phyloP scores from a whole-genome alignment of 2,329 filamentous ascomycete genomes.

The Microdochium paspali region DNA sequence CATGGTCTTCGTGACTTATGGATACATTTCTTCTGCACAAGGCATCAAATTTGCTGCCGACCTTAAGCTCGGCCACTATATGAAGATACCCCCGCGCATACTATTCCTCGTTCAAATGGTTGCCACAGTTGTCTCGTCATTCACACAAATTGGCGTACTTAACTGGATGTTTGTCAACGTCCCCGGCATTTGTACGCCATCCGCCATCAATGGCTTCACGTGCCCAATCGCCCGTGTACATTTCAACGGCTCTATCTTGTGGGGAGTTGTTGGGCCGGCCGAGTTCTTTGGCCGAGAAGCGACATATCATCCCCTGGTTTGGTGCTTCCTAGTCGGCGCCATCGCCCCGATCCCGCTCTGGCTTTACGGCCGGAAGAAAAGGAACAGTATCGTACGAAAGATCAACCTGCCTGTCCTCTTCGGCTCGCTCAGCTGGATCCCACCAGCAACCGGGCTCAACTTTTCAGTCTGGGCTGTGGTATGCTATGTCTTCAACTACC shows the following conservation, averaged over 20 bases:
- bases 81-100: slow-evolving; percentile 76
- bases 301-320: slow-evolving; percentile 67
- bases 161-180: slow-evolving; percentile 87
- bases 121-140: slow-evolving; percentile 64
- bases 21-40: slow-evolving; percentile 81
- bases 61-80: slow-evolving; percentile 79
- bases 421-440: slow-evolving; percentile 77
- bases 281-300: slow-evolving; percentile 74
- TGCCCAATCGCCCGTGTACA: slow-evolving; percentile 82
- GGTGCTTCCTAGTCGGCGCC: slow-evolving; percentile 72
- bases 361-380: slow-evolving; percentile 53
- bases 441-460: slow-evolving; percentile 77
- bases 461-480: slow-evolving; percentile 82
- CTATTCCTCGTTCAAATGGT: slow-evolving; percentile 71
- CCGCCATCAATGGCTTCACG: slow-evolving; percentile 79
- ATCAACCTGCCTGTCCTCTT: slow-evolving; percentile 79
- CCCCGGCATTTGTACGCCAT: slow-evolving; percentile 64
- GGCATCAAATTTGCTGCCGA: slow-evolving; percentile 85
- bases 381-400: slow-evolving; percentile 58
- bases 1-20: slow-evolving; percentile 90
- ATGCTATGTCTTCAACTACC: slow-evolving; percentile 76
- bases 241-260: slow-evolving; percentile 83
- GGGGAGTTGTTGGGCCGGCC: slow-evolving; percentile 76
- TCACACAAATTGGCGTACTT: slow-evolving; percentile 75
- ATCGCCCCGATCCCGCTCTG: slow-evolving; percentile 66